Percentiles rank a stretch among this genome's conserved stretches.
phyloP scores from a whole-genome alignment of 2,329 filamentous ascomycete species.

The Samsoniella hepiali region DNA sequence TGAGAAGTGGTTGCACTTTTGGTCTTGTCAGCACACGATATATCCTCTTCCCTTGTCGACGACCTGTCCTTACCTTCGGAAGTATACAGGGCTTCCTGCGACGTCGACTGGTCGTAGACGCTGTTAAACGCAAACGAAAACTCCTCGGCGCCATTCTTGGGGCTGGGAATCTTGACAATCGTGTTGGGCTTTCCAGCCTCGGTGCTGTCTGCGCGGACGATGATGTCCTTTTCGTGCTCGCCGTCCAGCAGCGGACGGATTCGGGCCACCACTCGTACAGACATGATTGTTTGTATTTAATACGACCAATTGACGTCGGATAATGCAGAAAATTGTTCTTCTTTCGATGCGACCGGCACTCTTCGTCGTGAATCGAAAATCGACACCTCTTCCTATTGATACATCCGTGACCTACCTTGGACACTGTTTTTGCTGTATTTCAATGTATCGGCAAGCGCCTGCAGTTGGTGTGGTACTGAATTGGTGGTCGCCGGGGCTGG shows the following conservation, averaged over 20 bases:
- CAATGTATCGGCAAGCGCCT: constrained; percentile 7
- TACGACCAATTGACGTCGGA: constrained; percentile 19
- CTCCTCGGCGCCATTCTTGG: constrained; percentile 86
- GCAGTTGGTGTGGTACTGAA: constrained; percentile 4
- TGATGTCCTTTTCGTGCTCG: constrained; percentile 83
- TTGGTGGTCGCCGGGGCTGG: not conserved
- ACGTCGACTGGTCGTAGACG: constrained; percentile 77
- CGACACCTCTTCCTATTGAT: not conserved
- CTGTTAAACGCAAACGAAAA: constrained; percentile 94
- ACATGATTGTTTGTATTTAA: constrained; percentile 40
- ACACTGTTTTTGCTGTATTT: constrained; percentile 17
- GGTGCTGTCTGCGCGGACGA: constrained; percentile 66
- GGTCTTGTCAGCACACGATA: not conserved
- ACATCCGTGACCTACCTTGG: constrained; percentile 17
- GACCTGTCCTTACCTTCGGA: constrained; percentile 65
- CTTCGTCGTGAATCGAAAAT: not conserved
- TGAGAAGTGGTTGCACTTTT: constrained; percentile 80
- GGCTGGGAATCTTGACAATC: constrained; percentile 85
- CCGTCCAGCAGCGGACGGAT: constrained; percentile 84
- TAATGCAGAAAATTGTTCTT: not conserved
- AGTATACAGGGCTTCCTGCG: constrained; percentile 85
- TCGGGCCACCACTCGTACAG: constrained; percentile 82
- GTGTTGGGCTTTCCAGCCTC: constrained; percentile 60
- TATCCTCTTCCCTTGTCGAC: not conserved
- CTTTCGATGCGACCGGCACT: not conserved